Conservation (phyloP, 140 eudicot genomes). For the Erigeron philadelphicus region DNA sequence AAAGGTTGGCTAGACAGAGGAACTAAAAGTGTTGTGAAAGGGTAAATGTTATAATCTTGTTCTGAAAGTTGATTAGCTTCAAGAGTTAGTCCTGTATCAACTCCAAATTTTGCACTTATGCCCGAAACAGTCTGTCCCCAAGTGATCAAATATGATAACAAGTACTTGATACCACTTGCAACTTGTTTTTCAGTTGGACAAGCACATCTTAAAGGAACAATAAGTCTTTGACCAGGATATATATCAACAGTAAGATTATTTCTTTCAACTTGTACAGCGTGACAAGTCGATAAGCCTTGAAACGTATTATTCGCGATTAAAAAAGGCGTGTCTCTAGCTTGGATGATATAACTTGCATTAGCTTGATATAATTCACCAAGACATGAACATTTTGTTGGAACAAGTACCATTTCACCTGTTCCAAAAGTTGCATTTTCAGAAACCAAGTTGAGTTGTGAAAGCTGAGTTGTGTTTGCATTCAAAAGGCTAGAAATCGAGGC, state of each 20-base stretch:
- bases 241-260: constrained; percentile 26
- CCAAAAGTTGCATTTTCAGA: constrained; percentile 26
- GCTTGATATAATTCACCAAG: constrained; percentile 66
- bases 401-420: constrained; percentile 50
- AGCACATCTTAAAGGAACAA: constrained; percentile 83
- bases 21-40: constrained; percentile 73
- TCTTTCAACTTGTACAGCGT: constrained; percentile 48
- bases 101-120: constrained; percentile 47
- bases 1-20: constrained; percentile 62
- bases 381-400: constrained; percentile 67
- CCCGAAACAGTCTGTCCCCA: constrained; percentile 34
- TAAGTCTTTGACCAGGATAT: constrained; percentile 39
- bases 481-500: constrained; percentile 58
- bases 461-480: constrained; percentile 39
- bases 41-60: constrained; percentile 38
- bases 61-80: constrained; percentile 59
- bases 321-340: constrained; percentile 24
- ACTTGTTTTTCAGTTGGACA: constrained; percentile 77
- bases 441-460: constrained; percentile 65
- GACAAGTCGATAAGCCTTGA: constrained; percentile 71
- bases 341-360: constrained; percentile 43
- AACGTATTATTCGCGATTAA: constrained; percentile 53
- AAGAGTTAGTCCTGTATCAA: constrained; percentile 37
- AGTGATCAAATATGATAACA: constrained; percentile 55
- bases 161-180: constrained; percentile 48